Conservation (phyloP, 164 flowering plant species). For the Amborella trichopoda region DNA sequence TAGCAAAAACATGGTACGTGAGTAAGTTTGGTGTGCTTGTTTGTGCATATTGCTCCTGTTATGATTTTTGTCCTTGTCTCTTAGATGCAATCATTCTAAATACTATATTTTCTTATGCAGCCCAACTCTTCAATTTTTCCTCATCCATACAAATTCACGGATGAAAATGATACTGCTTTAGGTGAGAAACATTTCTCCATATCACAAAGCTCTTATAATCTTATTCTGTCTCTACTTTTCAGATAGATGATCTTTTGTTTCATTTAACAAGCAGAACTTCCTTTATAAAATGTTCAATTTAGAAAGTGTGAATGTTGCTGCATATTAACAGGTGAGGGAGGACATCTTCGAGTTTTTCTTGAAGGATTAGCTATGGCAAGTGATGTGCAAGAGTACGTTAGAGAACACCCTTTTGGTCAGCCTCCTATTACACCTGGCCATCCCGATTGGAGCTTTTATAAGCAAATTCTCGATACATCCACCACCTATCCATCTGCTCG, state of each 20-base stretch:
- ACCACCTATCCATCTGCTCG: not conserved
- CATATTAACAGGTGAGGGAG: constrained; percentile 58
- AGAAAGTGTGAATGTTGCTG: no score
- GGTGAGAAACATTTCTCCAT: constrained; percentile 32
- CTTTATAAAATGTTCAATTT: no score
- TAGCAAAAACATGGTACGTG: no score
- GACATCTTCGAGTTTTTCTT: constrained; percentile 65
- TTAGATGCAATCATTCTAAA: not conserved
- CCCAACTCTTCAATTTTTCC: constrained; percentile 72
- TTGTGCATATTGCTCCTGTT: no score
- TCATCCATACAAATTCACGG: constrained; percentile 29
- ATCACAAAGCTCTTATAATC: not conserved
- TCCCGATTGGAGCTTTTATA: constrained; percentile 55
- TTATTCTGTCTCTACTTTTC: not conserved
- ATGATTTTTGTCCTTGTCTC: no score
- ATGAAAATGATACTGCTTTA: constrained; percentile 42
- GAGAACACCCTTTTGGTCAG: constrained; percentile 73
- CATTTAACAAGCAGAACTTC: not conserved
- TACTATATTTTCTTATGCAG: constrained; percentile 16
- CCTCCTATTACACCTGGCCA: constrained; percentile 31
- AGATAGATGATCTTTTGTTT: not conserved
- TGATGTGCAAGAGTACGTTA: constrained; percentile 42
- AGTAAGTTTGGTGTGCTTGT: no score
- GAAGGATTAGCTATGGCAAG: constrained; percentile 39
- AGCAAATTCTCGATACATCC: constrained; percentile 16